Evolutionary conservation across 495 filamentous ascomycete species (phyloP).

Genomic region (Talaromyces stipitatus): DNA sequence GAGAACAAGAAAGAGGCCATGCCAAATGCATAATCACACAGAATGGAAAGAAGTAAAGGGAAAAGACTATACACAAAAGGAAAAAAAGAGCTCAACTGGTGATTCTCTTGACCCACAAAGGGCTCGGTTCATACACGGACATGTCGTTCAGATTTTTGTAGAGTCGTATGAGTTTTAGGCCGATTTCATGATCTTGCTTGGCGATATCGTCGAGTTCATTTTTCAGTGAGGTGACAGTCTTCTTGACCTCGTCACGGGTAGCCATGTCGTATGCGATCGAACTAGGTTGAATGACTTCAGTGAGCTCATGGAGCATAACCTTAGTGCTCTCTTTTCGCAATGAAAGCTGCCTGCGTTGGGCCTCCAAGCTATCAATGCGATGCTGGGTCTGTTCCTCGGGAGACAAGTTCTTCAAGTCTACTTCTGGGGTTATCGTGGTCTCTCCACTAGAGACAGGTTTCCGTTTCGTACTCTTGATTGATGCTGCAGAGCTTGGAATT

Average conservation of each 20-base stretch:
- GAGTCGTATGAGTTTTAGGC: slow-evolving; percentile 71
- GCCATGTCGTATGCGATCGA: slow-evolving; percentile 49
- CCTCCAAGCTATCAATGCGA: slow-evolving; percentile 60
- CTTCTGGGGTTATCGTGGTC: slow-evolving; percentile 38
- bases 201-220: slow-evolving; percentile 71
- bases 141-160: slow-evolving; percentile 70
- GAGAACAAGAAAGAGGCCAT: not conserved
- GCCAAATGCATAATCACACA: not conserved
- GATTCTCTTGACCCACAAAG: slow-evolving; percentile 75
- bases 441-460: slow-evolving; percentile 49
- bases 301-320: slow-evolving; percentile 66
- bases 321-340: slow-evolving; percentile 63
- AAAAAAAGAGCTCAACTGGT: slow-evolving; percentile 36
- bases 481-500: slow-evolving; percentile 31
- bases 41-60: not conserved
- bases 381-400: slow-evolving; percentile 50
- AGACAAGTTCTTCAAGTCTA: slow-evolving; percentile 45
- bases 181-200: slow-evolving; percentile 78
- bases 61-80: not conserved
- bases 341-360: slow-evolving; percentile 55
- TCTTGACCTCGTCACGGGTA: slow-evolving; percentile 60
- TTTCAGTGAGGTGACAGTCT: slow-evolving; percentile 59
- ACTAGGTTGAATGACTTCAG: slow-evolving; percentile 48
- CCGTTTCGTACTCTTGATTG: slow-evolving; percentile 34
- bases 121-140: slow-evolving; percentile 61